These are phyloP conservation scores for Cordyceps pruinosa DNA, from an alignment of 2,329 filamentous ascomycete genomes.

Conservation along the genomic window DNA sequence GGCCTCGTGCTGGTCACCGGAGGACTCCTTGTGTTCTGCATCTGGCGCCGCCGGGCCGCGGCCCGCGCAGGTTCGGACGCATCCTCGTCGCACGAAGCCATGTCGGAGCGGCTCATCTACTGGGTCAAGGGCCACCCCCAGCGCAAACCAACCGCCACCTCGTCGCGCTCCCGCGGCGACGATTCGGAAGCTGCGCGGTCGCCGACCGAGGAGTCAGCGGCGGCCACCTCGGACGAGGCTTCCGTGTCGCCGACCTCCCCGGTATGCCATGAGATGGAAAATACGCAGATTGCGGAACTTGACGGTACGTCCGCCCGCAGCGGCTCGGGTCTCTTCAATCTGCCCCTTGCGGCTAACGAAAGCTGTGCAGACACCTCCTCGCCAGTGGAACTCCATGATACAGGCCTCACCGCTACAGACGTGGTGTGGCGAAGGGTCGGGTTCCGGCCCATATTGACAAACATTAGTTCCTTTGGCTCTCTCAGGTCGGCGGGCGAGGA, in stretches of 20 bases:
- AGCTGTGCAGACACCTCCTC: conserved; percentile 34
- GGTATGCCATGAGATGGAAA: conserved; percentile 32
- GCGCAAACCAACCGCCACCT: background rate
- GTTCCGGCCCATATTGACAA: conserved; percentile 19
- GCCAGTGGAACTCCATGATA: conserved; percentile 39
- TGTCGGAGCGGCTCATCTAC: conserved; percentile 37
- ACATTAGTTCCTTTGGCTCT: background rate
- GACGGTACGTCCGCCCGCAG: conserved; percentile 30
- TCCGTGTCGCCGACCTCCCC: background rate
- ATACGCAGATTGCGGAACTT: conserved; percentile 40
- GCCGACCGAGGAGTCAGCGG: background rate
- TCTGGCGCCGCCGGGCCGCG: conserved; percentile 37
- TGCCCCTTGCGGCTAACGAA: background rate
- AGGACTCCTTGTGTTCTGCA: conserved; percentile 42
- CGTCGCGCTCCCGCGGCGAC: background rate
- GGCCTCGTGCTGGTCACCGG: conserved; percentile 50
- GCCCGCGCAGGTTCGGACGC: background rate
- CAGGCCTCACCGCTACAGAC: conserved; percentile 32
- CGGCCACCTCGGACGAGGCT: background rate
- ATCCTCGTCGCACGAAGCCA: conserved; percentile 27
- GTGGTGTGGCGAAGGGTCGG: conserved; percentile 29
- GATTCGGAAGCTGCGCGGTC: background rate
- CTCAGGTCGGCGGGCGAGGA: background rate
- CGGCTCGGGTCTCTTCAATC: background rate
- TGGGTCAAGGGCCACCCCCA: conserved; percentile 44